Evolutionary conservation across 345 rosid species (phyloP), one percentile per base, ranked within the genome.

Genomic region (Citrus trifoliata): DNA sequence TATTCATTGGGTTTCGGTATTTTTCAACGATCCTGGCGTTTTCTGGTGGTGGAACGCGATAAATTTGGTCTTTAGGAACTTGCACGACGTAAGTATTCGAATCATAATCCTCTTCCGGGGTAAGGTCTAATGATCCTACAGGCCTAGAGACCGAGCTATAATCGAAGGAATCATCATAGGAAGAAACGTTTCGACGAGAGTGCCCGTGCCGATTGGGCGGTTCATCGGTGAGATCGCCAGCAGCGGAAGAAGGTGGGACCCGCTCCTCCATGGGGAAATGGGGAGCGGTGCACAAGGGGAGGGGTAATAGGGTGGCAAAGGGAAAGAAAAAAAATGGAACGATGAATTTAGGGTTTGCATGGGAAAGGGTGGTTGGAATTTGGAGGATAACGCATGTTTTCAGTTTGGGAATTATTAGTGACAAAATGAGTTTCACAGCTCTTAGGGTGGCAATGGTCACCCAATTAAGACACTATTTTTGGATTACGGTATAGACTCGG

Each of bases 1-100:
- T 51, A 73, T 1, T 13, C 66, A 0, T 89, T 87, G 21, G 21
- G 9, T 82, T 86, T 24, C 70, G 80, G 12, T 75, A 77, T 40
- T 80, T 88, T 71, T 90, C 86, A 3, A 89, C 76, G 9, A 85
- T 83, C 30, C 82, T 73, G 75, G 96, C 91, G 2, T 89, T 85
- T 61, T 89, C 93, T 0, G 90, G 88, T 8, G 91, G 88, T 1
- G 94, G 96, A 16, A 86, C 84, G 6, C 91, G 86, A 33, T 89
- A 92, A 67, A 90, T 88, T 86, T 89, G 94, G 67, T 92, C 94
- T 66, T 88, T 92, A 4, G 92, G 94, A 75, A 90, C 79, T 61
- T 89, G 93, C 56, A 92, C 88, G 42, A 92, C 87, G 40, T 89
- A 86, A 46, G 90, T 83, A 70, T 84, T 84, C 38, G 81, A 67